A percentile compares a stretch with the other conserved stretches of the same genome.
Evolutionary conservation across 768 basidiomycete species (phyloP).

Genomic region (Nidularia sp.): DNA sequence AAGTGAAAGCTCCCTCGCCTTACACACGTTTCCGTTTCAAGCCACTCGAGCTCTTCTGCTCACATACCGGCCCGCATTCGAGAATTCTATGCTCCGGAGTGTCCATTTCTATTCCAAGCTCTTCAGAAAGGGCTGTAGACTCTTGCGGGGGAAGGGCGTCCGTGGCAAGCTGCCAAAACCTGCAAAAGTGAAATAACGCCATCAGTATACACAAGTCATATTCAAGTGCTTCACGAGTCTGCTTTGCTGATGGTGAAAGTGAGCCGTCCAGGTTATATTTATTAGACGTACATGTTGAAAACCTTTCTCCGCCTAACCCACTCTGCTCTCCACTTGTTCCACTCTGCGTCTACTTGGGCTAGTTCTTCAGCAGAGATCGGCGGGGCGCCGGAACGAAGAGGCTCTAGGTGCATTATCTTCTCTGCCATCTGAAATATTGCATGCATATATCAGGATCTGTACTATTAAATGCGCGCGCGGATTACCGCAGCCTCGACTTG

Average conservation of each 20-base stretch:
- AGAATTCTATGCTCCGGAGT: conserved; percentile 64
- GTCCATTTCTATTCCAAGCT: conserved; percentile 79
- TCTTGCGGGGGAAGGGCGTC: conserved; percentile 69
- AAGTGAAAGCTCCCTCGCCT: not conserved
- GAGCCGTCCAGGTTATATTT: too few species aligned
- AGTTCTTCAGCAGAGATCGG: conserved; percentile 72
- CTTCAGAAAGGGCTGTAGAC: conserved; percentile 61
- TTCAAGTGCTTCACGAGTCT: too few species aligned
- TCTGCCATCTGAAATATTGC: conserved; percentile 39
- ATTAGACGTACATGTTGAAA: conserved; percentile 60
- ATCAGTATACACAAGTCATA: too few species aligned
- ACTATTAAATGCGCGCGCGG: not conserved
- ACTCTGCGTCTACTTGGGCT: conserved; percentile 64
- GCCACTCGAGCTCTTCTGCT: conserved; percentile 22
- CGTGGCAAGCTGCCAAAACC: conserved; percentile 71
- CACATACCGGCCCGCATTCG: conserved; percentile 62
- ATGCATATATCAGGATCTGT: conserved; percentile 4
- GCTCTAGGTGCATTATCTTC: conserved; percentile 46
- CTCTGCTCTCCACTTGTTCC: conserved; percentile 76
- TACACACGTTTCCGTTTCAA: conserved; percentile 51
- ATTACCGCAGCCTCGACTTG: conserved; percentile 49
- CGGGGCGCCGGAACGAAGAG: conserved; percentile 63
- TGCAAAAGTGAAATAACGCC: conserved; percentile 19
- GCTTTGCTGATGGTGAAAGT: too few species aligned
- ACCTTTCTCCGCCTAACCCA: conserved; percentile 76